Evolutionary conservation across 2,329 filamentous ascomycete genomes (phyloP), one percentile per base, ranked within the genome.

Genomic region (Botrytis elliptica): DNA sequence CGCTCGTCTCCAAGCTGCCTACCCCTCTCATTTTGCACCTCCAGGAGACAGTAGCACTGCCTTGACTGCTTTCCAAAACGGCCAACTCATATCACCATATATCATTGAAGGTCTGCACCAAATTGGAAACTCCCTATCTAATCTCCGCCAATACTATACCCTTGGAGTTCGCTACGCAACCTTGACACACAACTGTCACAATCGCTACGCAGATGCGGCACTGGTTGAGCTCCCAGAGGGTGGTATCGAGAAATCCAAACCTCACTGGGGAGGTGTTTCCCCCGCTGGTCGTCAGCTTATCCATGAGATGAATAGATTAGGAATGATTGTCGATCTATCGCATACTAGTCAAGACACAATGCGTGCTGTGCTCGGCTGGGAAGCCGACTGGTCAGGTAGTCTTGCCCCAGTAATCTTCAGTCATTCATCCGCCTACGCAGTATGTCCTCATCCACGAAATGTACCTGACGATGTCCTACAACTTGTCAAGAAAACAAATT

Each of bases 161-260:
- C 86, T 97, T 4, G 95, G 95, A 2, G 94, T 95, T 8, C 90
- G 94, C 68, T 98, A 98, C 79, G 91, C 91, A 29, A 98, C 95
- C 0, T 85, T 98, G 25, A 97, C 93, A 2, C 95, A 97, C 85
- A 97, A 97, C 82, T 98, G 95, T 83, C 93, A 97, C 82, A 98
- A 97, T 83, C 88, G 86, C 68, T 98, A 92, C 82, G 94, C 94
- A 67, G 95, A 98, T 81, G 92, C 94, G 6, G 95, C 95, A 4
- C 83, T 96, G 9, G 85, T 86, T 77, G 85, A 91, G 75, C 81
- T 84, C 44, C 87, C 88, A 1, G 72, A 71, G 25, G 77, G 76
- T 25, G 74, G 71, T 3, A 63, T 77, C 14, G 71, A 72, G 22
- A 74, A 78, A 80, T 83, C 77, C 83, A 84, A 87, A 70, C 88